Evolutionary conservation across 2,329 filamentous ascomycete species (phyloP), one percentile per base, ranked within the genome.

Genomic region (Calonectria pteridis): DNA sequence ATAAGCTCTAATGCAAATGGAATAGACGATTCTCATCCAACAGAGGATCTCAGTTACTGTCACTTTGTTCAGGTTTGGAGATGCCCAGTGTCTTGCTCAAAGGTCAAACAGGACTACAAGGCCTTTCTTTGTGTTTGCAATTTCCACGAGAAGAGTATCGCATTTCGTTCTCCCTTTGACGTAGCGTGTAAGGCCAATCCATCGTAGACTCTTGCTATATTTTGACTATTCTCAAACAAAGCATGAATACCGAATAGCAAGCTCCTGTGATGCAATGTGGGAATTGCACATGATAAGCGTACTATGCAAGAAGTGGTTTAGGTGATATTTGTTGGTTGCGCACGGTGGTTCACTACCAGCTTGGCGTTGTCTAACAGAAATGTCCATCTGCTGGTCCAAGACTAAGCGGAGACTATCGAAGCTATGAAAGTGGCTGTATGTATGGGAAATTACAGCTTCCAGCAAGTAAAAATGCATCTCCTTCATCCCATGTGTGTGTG

Each of bases 1-100:
- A 63, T 53, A 51, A 69, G 43, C 35, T 69, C 67, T 69, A 69
- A 69, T 69, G 40, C 43, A 49, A 63, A 62, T 51, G 31, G 43
- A 69, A 69, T 69, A 69, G 67, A 59, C 33, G 67, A 50, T 63
- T 40, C 55, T 63, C 55, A 53, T 33, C 31, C 40, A n/a, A 46
- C 26, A 40, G 31, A 62, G 46, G 55, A 50, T 53, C 55, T 49
- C 43, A 40, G 29, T 69, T 59, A 13, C 31, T 29, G 28, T 59
- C 26, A 35, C n/a, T 37, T 63, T 69, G 58, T 69, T 28, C 16
- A 40, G 37, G 55, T 33, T 62, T 40, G 26, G 33, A 62, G 23
- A 28, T 37, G 55, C 55, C 31, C 28, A 37, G 35, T 26, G 23
- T 20, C 55, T 62, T 23, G 23, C 35, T 6, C 14, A 35, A 37